These are phyloP conservation scores for Claviceps sorghi DNA, from an alignment of 2,329 filamentous ascomycete genomes.

Conservation along the genomic window DNA sequence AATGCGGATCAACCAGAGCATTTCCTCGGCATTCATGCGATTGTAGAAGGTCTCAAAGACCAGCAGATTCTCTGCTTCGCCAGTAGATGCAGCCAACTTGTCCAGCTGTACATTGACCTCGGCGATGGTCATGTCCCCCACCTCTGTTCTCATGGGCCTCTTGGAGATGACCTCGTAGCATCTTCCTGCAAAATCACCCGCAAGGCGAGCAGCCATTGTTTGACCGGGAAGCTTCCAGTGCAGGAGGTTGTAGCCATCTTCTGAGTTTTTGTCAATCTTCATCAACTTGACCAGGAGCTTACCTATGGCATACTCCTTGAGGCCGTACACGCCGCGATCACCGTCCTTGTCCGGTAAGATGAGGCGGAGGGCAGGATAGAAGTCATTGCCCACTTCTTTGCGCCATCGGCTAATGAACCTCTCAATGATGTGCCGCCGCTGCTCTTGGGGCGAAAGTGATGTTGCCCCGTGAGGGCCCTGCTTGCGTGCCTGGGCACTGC, in stretches of 20 bases:
- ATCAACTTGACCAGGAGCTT: conserved; percentile 84
- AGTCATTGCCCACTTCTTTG: conserved; percentile 74
- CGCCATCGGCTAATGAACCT: conserved; percentile 80
- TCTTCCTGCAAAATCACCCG: conserved; percentile 82
- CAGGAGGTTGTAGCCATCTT: conserved; percentile 70
- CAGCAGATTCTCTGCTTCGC: conserved; percentile 70
- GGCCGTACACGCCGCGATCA: conserved; percentile 79
- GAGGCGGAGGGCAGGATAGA: conserved; percentile 82
- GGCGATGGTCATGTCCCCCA: conserved; percentile 69
- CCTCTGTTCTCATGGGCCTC: conserved; percentile 57
- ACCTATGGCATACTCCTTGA: conserved; percentile 85
- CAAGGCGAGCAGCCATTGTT: conserved; percentile 45
- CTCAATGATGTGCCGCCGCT: conserved; percentile 66
- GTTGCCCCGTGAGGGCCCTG: conserved; percentile 42
- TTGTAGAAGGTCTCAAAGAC: conserved; percentile 77
- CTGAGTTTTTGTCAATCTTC: conserved; percentile 80
- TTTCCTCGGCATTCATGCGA: conserved; percentile 82
- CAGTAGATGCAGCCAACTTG: conserved; percentile 55
- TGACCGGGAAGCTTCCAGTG: conserved; percentile 87
- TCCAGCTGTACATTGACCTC: conserved; percentile 84
- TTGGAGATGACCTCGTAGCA: conserved; percentile 81
- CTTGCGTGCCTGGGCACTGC: conserved; percentile 37
- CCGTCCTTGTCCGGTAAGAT: conserved; percentile 89
- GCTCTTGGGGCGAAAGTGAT: conserved; percentile 58
- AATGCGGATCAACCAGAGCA: conserved; percentile 90